phyloP scores from a whole-genome alignment of 1,139 yeast genomes.

The Sugiyamaella sp. region DNA sequence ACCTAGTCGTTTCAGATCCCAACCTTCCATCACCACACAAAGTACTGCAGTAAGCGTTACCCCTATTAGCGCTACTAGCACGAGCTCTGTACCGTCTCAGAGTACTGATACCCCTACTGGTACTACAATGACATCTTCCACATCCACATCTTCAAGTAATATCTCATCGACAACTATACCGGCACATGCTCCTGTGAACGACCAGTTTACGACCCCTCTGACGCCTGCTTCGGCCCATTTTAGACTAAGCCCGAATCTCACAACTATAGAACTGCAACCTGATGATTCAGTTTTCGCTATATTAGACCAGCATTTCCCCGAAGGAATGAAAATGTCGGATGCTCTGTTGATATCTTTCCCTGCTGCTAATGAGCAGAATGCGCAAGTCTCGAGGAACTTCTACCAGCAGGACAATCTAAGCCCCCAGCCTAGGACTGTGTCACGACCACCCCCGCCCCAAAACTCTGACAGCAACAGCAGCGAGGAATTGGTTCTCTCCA shows the following conservation, averaged over 20 bases:
- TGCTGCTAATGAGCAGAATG: conserved; percentile 1
- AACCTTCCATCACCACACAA: background rate
- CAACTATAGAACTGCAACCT: conserved; percentile 45
- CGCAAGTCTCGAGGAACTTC: background rate
- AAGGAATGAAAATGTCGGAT: conserved; percentile 69
- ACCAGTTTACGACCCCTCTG: background rate
- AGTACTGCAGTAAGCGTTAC: background rate
- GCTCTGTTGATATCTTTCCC: conserved; percentile 54
- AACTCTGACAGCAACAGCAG: conserved; percentile 2
- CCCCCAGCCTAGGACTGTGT: conserved; percentile 4
- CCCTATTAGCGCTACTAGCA: background rate
- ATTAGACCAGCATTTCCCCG: conserved; percentile 62
- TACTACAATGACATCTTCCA: background rate
- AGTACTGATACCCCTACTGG: background rate
- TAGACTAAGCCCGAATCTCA: conserved; percentile 16
- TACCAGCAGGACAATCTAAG: conserved; percentile 4
- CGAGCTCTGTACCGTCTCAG: background rate
- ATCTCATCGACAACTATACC: background rate
- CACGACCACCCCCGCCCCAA: background rate
- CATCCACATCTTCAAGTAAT: background rate
- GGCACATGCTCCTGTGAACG: conserved; percentile 1
- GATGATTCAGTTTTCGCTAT: conserved; percentile 65
- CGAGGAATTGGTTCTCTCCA: conserved; percentile 6
- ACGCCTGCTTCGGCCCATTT: conserved; percentile 17
- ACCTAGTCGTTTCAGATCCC: conserved; percentile 4